phyloP scores from a whole-genome alignment of 2,329 filamentous ascomycete genomes.

The Verticillium longisporum region DNA sequence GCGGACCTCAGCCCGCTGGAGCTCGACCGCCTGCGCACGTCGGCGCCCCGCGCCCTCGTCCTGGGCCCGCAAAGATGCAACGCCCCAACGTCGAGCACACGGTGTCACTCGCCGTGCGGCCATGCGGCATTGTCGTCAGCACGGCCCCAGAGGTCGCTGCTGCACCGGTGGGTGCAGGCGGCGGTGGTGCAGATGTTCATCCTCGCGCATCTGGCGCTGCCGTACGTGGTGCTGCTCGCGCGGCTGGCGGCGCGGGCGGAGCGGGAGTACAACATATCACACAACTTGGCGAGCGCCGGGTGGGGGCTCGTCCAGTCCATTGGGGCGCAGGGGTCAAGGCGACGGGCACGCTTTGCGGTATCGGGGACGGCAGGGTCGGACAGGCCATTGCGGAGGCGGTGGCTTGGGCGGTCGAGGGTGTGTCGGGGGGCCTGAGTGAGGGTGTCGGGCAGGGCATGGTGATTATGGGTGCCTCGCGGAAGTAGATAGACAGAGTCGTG shows the following conservation, averaged over 20 bases:
- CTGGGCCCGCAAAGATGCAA: neutral
- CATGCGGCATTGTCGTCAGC: neutral
- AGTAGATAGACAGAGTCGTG: too few relatives aligned
- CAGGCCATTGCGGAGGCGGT: slow-evolving; percentile 47
- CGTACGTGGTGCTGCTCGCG: slow-evolving; percentile 51
- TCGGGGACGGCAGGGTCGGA: slow-evolving; percentile 60
- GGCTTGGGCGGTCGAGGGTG: slow-evolving; percentile 55
- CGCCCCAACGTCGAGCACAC: slow-evolving; percentile 5
- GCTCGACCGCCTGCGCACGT: slow-evolving; percentile 39
- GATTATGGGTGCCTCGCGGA: neutral
- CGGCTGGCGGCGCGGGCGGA: slow-evolving; percentile 54
- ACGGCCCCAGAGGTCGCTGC: slow-evolving; percentile 32
- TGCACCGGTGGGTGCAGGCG: slow-evolving; percentile 52
- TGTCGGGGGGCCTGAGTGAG: slow-evolving; percentile 62
- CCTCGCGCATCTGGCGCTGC: slow-evolving; percentile 51
- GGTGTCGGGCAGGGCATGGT: slow-evolving; percentile 39
- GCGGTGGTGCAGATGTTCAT: slow-evolving; percentile 53
- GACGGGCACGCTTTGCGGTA: slow-evolving; percentile 46
- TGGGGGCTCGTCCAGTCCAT: slow-evolving; percentile 46
- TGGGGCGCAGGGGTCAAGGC: slow-evolving; percentile 42
- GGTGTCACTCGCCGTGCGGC: slow-evolving; percentile 6
- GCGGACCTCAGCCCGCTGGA: slow-evolving; percentile 49
- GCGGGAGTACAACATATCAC: slow-evolving; percentile 57
- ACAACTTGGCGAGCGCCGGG: slow-evolving; percentile 45
- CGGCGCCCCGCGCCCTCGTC: slow-evolving; percentile 34